Base-by-base conservation (phyloP, 176 grass and related monocot genomes). In the Echinochloa phyllopogon region DNA sequence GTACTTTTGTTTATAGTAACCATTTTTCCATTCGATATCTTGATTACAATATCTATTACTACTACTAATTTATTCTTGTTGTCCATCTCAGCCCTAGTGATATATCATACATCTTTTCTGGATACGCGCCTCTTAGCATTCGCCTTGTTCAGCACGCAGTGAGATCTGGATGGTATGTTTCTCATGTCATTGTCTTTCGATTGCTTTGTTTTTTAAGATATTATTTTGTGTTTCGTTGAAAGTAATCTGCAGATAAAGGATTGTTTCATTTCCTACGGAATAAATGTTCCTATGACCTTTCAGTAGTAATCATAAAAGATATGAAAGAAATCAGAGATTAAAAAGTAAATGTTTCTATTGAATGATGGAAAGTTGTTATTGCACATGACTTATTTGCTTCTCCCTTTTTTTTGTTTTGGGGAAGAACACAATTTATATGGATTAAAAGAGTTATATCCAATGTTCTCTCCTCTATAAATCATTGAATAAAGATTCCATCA, bases 41-140 rank as follows among this genome's bases (percentile, higher is more conserved):
- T 79, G 42, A 6, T 63, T 15, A 50, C 69, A 88, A 78, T 77
- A 72, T 71, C 23, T 21, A 78, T 62, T 87, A 78, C 68, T 87
- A 47, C 16, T 72, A 69, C 55, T 83, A 68, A 55, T 24, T 43
- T 89, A 29, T 84, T 77, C 42, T 63, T 98, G 17, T 86, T 74
- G 69, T 72, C 76, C 64, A 41, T 94, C 40, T 88, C 93, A 95
- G 96, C 62, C 96, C 91, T 67, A 90, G 70, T 80, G 96, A 98
- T 87, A 90, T 98, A 91, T 92, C 93, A 2, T 98, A 98, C 74
- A 95, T 98, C 79, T 98, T 98, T 92, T 95, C 96, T 92, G 91
- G 96, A 86, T 98, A 98, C 29, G 96, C 93, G 21, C 96, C 96
- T 90, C 93, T 98, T 78, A 98, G 96, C 77, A 98, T 98, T 82